Base-by-base conservation (phyloP, 139 green algal genomes). In the Dunaliella primolecta region DNA sequence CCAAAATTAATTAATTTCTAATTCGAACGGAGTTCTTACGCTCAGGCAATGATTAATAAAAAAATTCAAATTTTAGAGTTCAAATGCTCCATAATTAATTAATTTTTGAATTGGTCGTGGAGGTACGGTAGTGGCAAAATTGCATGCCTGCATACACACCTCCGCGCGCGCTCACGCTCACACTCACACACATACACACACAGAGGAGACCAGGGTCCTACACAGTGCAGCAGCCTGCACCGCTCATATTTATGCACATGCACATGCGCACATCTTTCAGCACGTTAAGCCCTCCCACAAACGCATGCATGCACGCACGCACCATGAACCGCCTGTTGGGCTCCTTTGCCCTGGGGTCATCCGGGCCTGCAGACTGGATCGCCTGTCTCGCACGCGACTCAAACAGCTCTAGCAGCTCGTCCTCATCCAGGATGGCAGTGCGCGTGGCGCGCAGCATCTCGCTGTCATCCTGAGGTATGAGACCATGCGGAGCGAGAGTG, bases 381-480 rank as follows among this genome's bases (percentile, higher is more conserved):
- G 80, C 83, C 1, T 83, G 29, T 55, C 84, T 84, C 25, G 78
- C 81, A 46, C 33, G 34, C 15, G 80, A 7, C 84, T 92, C 88
- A 46, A 94, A 75, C 55, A 89, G 37, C 29, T 88, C 87, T 56
- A 93, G 55, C 87, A 94, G 86, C 83, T 94, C 91, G 30, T 92
- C 90, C 57, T 86, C 89, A 31, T 87, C 82, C 83, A 94, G 33
- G 23, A 77, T 46, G 35, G 46, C 37, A 36, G 87, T 91, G 57
- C 87, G 78, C 72, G 0, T 74, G 24, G 25, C 29, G 3, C 1
- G 1, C 38, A 46, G 3, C 64, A 25, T 1, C 36, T 71, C 57
- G 20, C 27, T 46, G 35, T 84, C 38, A 72, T 72, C 74, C 36
- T 82, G 56, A 21, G 37, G 70, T 15, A 72, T 72, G n/a, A 1